These are phyloP conservation scores for Millerago galiae DNA, from an alignment of 805 yeast species.

Conservation along the genomic window DNA sequence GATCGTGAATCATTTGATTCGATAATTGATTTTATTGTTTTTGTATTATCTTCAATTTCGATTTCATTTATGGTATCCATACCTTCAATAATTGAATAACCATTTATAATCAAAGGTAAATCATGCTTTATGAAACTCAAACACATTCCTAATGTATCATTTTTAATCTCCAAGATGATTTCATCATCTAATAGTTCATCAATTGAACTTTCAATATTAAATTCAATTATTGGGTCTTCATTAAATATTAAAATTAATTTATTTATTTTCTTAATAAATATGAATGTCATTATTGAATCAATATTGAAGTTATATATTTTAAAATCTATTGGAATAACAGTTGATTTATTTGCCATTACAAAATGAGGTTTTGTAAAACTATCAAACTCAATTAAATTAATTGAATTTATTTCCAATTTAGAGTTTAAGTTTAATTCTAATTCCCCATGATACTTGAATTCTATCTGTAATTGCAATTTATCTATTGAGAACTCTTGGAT, in stretches of 20 bases:
- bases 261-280: constrained; percentile 13
- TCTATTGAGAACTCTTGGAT: constrained; percentile 15
- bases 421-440: constrained; percentile 15
- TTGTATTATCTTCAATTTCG: constrained; percentile 6
- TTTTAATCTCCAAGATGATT: constrained; percentile 14
- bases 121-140: constrained; percentile 18
- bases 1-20: background rate
- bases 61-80: constrained; percentile 4
- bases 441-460: constrained; percentile 20
- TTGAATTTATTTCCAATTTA: constrained; percentile 20
- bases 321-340: constrained; percentile 22
- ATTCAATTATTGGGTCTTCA: constrained; percentile 20
- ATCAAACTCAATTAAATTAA: constrained; percentile 22
- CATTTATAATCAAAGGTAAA: constrained; percentile 17
- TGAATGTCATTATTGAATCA: constrained; percentile 19
- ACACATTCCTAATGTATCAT: constrained; percentile 16
- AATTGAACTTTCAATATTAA: constrained; percentile 19
- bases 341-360: constrained; percentile 18
- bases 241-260: constrained; percentile 21
- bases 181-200: constrained; percentile 24
- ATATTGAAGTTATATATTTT: constrained; percentile 13
- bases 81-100: constrained; percentile 11
- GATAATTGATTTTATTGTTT: background rate
- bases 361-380: constrained; percentile 21
- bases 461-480: constrained; percentile 19